Base-by-base conservation (phyloP, 257 asterid species). In the Haberlea rhodopensis region DNA sequence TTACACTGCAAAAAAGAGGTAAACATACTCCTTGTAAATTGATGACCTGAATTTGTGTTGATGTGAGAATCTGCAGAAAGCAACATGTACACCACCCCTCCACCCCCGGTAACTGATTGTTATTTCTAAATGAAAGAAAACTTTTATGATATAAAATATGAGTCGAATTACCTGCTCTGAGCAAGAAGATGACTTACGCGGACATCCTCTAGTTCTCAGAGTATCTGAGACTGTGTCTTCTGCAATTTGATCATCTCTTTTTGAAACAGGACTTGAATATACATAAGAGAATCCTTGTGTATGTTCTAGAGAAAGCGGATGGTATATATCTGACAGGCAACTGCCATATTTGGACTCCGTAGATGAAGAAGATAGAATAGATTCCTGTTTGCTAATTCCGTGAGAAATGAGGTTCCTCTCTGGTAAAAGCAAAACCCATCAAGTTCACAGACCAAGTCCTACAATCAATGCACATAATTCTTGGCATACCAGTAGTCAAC, bases 131-230 rank as follows among this genome's bases (percentile, higher is more conserved):
- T 56, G 26, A 11, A 75, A 57, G 58, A 23, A 63, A 62, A 62
- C 1, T 24, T 62, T n/a, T 58, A 13, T 2, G 62, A 18, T 51
- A 70, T 66, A 28, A 59, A 60, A 67, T 69, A 45, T 60, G 19
- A 62, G 55, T 32, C 11, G 29, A 34, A 11, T 60, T 73, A 86
- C 95, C 95, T 77, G 81, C 71, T 74, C 80, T n/a, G 84, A 74
- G 76, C 28, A 55, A 25, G 72, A 23, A 32, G 82, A 67, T 53
- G 81, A 63, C 58, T 45, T 49, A 25, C 72, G 70, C 23, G 78
- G 73, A 65, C 67, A 64, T 66, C 63, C 76, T 54, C 75, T 65
- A 19, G 67, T 59, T 62, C 71, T 57, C 46, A 72, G 43, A 28
- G 25, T 56, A 60, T 72, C 75, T 27, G 81, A 69, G 62, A 64